These are phyloP conservation scores for Leccinum variabile DNA, from an alignment of 1,284 basidiomycete genomes.

Conservation along the genomic window DNA sequence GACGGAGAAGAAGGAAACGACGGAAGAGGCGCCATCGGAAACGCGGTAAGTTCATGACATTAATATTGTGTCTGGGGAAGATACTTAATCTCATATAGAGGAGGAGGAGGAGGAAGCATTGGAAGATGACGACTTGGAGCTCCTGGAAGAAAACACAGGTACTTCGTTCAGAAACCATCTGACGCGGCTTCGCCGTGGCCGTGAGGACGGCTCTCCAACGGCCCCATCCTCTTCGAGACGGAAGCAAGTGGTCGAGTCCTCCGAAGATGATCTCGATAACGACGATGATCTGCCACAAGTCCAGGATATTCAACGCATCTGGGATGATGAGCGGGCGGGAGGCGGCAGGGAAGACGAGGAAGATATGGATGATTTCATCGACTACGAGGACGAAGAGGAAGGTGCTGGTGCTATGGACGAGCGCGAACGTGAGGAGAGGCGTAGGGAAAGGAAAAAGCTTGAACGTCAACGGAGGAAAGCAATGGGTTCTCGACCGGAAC, in stretches of 20 bases:
- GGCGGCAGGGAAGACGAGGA: conserved; percentile 68
- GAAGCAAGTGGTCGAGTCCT: conserved; percentile 59
- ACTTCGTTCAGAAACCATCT: conserved; percentile 65
- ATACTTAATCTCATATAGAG: conserved; percentile 20
- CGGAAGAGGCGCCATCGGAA: conserved; percentile 68
- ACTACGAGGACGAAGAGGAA: conserved; percentile 87
- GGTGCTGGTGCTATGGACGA: conserved; percentile 68
- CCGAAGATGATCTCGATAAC: conserved; percentile 71
- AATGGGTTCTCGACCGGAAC: conserved; percentile 67
- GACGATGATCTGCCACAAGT: conserved; percentile 55
- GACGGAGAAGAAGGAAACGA: conserved; percentile 57
- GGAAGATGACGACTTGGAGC: conserved; percentile 94
- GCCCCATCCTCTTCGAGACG: conserved; percentile 59
- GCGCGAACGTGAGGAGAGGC: conserved; percentile 69
- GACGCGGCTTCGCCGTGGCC: conserved; percentile 72
- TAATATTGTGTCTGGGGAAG: conserved; percentile 1
- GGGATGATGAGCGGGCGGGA: conserved; percentile 75
- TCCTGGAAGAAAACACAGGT: conserved; percentile 95
- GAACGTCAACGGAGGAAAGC: conserved; percentile 66
- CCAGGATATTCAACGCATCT: conserved; percentile 78
- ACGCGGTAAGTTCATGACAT: conserved; percentile 43
- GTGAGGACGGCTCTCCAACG: conserved; percentile 67
- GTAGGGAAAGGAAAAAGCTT: conserved; percentile 62
- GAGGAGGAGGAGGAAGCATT: conserved; percentile 68
- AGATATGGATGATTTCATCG: conserved; percentile 88